Conservation (phyloP, 495 filamentous ascomycete genomes). For the Penicillium lividum region DNA sequence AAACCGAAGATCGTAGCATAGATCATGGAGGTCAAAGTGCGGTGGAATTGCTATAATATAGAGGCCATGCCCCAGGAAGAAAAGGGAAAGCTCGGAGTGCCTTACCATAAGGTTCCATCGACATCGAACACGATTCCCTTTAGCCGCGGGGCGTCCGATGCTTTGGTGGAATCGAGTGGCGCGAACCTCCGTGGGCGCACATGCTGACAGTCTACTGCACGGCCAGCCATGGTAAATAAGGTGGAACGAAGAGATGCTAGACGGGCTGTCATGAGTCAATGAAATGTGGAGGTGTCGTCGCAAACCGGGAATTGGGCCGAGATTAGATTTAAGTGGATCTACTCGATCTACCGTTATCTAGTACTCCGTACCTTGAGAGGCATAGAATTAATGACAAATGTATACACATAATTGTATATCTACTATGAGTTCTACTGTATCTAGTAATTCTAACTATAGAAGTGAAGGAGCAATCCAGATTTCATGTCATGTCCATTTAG, state of each 20-base stretch:
- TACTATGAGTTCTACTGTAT: too few relatives aligned
- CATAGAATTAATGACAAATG: too few relatives aligned
- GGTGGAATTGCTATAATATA: not conserved
- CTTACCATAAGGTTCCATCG: conserved; percentile 89
- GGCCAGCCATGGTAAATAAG: conserved; percentile 33
- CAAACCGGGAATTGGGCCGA: not conserved
- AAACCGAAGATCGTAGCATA: not conserved
- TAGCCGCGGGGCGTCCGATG: conserved; percentile 54
- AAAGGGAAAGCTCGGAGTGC: not conserved
- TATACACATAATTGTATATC: too few relatives aligned
- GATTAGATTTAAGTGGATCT: conserved; percentile 1
- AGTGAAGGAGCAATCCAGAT: too few relatives aligned
- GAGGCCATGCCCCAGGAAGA: not conserved
- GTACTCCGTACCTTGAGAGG: too few relatives aligned
- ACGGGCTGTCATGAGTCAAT: conserved; percentile 18
- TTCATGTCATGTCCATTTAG: too few relatives aligned
- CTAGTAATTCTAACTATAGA: too few relatives aligned
- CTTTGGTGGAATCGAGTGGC: conserved; percentile 47
- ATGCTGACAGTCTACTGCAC: conserved; percentile 18
- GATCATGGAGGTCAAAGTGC: not conserved
- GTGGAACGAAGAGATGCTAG: conserved; percentile 3
- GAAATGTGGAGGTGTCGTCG: conserved; percentile 10
- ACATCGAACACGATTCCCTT: conserved; percentile 92
- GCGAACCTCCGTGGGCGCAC: conserved; percentile 53
- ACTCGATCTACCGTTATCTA: not conserved